These are phyloP conservation scores for Xylariales sp. DNA, from an alignment of 2,329 filamentous ascomycete species.

Conservation along the genomic window DNA sequence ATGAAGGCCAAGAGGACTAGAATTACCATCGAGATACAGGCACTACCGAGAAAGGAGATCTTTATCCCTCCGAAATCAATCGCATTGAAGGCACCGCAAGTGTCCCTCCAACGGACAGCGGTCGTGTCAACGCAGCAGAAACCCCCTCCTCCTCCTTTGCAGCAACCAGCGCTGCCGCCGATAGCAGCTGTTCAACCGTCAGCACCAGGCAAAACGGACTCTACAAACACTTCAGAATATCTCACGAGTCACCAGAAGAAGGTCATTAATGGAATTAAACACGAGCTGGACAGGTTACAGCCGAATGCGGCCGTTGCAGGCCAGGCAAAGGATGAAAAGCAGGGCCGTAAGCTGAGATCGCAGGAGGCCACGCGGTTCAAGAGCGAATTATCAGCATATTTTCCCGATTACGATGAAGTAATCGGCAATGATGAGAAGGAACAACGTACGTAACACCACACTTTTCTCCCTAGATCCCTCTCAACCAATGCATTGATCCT, in stretches of 20 bases:
- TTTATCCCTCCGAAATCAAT: conserved; percentile 21
- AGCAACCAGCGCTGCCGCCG: conserved; percentile 19
- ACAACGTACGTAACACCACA: conserved; percentile 56
- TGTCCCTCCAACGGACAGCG: conserved; percentile 8
- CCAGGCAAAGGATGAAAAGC: conserved; percentile 50
- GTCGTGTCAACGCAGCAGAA: conserved; percentile 20
- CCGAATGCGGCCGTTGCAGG: conserved; percentile 37
- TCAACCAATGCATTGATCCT: too few relatives aligned
- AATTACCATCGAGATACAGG: conserved; percentile 49
- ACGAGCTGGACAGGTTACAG: conserved; percentile 55
- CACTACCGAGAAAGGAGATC: conserved; percentile 22
- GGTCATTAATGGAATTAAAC: conserved; percentile 56
- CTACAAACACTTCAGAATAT: conserved; percentile 18
- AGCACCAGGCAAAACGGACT: conserved; percentile 18
- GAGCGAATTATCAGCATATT: conserved; percentile 87
- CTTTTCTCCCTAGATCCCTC: too few relatives aligned
- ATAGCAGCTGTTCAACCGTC: conserved; percentile 1
- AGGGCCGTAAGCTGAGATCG: conserved; percentile 73
- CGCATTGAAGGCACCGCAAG: conserved; percentile 16
- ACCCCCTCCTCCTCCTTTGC: conserved; percentile 24
- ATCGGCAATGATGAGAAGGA: conserved; percentile 81
- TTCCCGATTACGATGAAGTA: conserved; percentile 90
- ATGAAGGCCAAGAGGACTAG: conserved; percentile 44
- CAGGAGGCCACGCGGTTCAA: conserved; percentile 83
- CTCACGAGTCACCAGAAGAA: conserved; percentile 52